These are phyloP conservation scores for Starmerella khaoyaiensis DNA, from an alignment of 805 yeast genomes.

Conservation along the genomic window DNA sequence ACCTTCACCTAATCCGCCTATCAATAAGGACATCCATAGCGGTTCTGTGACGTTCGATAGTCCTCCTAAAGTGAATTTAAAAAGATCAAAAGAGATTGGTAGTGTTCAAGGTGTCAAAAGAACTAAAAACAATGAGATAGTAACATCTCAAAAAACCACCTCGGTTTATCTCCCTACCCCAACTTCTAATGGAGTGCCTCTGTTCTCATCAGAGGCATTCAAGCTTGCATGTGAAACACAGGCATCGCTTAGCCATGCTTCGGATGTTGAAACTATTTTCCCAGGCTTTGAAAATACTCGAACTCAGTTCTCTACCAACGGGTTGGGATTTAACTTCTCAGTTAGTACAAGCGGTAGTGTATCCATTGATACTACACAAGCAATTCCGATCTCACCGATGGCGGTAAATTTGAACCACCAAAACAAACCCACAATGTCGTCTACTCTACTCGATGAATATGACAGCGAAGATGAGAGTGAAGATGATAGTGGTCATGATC, in stretches of 20 bases:
- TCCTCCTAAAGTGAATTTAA: not conserved
- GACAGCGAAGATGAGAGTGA: too few species aligned
- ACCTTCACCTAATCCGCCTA: too few species aligned
- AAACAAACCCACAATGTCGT: too few species aligned
- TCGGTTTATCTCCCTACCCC: not conserved
- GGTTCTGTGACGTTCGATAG: too few species aligned
- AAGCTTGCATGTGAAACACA: conserved; percentile 4
- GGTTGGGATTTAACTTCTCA: conserved; percentile 10
- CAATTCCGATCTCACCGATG: conserved; percentile 1
- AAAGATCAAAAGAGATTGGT: too few species aligned
- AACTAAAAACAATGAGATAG: too few species aligned
- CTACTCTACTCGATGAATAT: too few species aligned
- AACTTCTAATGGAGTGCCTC: conserved; percentile 3
- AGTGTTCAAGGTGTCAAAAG: too few species aligned
- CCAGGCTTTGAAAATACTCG: conserved; percentile 1
- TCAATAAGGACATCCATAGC: too few species aligned
- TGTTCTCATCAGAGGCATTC: conserved; percentile 13
- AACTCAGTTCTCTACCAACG: conserved; percentile 5
- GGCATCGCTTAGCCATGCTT: not conserved
- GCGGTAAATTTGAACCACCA: not conserved
- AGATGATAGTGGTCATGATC: not conserved
- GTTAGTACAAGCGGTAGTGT: conserved; percentile 9
- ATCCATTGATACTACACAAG: conserved; percentile 3
- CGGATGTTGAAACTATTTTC: not conserved
- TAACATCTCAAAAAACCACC: too few species aligned